Evolutionary conservation across 2,329 filamentous ascomycete species (phyloP), one percentile per base, ranked within the genome.

Genomic region (Knufia fluminis): DNA sequence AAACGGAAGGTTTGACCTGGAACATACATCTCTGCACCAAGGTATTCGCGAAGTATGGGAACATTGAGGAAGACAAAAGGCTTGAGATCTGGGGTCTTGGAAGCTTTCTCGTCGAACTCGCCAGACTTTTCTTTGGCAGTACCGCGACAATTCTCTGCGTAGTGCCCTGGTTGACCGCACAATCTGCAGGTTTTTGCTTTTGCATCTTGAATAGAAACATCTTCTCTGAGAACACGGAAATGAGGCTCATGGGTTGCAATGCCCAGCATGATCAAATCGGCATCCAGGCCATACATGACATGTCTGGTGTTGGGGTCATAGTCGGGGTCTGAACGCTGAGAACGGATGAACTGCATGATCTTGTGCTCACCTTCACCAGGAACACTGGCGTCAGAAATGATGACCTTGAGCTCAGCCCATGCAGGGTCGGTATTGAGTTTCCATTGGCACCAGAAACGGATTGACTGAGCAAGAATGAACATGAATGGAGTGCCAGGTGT

Each of bases 31-130:
- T 98, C 92, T 46, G 87, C 83, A 51, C 85, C 89, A 48, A 98
- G 76, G 64, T 98, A 98, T 68, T 98, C 92, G 61, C 92, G 80
- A 49, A 98, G 71, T 46, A 96, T 77, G 22, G 87, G 84, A 49
- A 98, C 91, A 67, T 97, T 89, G 24, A 98, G 81, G 92, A 92
- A 98, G 59, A 98, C 96, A 64, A 96, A 97, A 1, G 94, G 94
- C 68, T 98, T 97, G 53, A 86, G 71, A 17, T 80, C 70, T 46
- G 75, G 70, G 33, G 75, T 6, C 26, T 28, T 77, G 55, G 82
- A 80, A 55, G 86, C 79, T 65, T 94, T 94, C 63, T 92, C 86
- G 59, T 88, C 86, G 57, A 83, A 83, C 59, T 92, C 84, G 60
- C 82, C 86, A 47, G 79, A 76, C 64, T 91, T 89, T 61, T 85